phyloP scores from a whole-genome alignment of 371 early-diverging fungal genomes.

The Haplosporangium sp. region DNA sequence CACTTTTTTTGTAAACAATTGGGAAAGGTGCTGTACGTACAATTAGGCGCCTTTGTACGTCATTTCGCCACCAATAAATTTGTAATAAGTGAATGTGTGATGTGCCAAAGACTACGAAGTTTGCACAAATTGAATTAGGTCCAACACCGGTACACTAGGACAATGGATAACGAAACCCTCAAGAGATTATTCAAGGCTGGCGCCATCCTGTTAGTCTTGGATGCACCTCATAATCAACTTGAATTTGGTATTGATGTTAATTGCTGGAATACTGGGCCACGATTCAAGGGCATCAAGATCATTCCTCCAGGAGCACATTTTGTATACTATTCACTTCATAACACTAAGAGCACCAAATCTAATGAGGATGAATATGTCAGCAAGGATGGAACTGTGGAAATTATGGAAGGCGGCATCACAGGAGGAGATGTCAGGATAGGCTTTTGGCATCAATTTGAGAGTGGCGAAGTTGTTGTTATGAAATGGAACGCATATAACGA shows the following conservation, averaged over 20 bases:
- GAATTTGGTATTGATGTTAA: slow-evolving; percentile 95
- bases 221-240: slow-evolving; percentile 76
- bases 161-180: slow-evolving; percentile 85
- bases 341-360: slow-evolving; percentile 28
- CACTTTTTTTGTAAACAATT: not conserved
- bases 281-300: slow-evolving; percentile 92
- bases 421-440: slow-evolving; percentile 50
- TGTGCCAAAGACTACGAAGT: not conserved
- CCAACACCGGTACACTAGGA: not conserved
- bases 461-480: slow-evolving; percentile 55
- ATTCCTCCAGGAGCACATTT: slow-evolving; percentile 97
- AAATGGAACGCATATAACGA: slow-evolving; percentile 57
- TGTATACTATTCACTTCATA: slow-evolving; percentile 73
- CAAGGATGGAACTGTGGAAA: slow-evolving; percentile 21
- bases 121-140: not conserved
- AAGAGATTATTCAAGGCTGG: slow-evolving; percentile 80
- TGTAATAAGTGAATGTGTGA: not conserved
- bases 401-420: slow-evolving; percentile 38
- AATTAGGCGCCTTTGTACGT: not conserved
- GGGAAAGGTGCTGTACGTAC: not conserved
- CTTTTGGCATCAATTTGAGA: slow-evolving; percentile 51
- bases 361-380: not conserved
- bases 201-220: slow-evolving; percentile 83
- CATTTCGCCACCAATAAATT: not conserved
- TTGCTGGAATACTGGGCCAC: slow-evolving; percentile 91